Evolutionary conservation across 495 filamentous ascomycete species (phyloP).

Genomic region (Parachaetomium inaequale): DNA sequence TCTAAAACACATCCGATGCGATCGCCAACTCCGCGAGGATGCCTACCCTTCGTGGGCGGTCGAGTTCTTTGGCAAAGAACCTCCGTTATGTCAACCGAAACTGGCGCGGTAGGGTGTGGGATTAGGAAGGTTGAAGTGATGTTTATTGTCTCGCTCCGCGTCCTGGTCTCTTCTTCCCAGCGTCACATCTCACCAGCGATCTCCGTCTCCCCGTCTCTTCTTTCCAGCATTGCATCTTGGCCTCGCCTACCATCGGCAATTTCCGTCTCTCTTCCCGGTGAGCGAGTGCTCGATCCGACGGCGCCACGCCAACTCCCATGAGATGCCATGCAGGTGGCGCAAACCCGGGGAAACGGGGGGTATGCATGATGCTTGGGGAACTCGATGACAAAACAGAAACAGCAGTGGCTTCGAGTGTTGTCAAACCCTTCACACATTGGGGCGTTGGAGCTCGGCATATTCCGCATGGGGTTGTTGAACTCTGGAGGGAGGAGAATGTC

Average conservation of each 20-base stretch:
- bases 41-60: background rate
- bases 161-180: background rate
- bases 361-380: background rate
- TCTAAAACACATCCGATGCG: background rate
- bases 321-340: background rate
- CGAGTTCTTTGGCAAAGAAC: background rate
- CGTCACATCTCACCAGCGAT: background rate
- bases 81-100: background rate
- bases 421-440: background rate
- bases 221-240: background rate
- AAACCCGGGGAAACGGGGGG: too few species aligned
- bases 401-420: background rate
- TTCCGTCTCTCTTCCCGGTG: background rate
- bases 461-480: background rate
- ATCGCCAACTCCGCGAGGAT: background rate
- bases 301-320: background rate
- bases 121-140: background rate
- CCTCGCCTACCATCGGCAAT: background rate
- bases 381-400: background rate
- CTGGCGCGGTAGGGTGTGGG: background rate
- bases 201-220: background rate
- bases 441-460: background rate
- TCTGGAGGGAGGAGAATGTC: background rate
- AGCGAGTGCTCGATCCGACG: background rate
- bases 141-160: background rate